Percentiles rank a stretch among this genome's conserved stretches.
phyloP scores from a whole-genome alignment of 1,284 basidiomycete species.

The Microbotryum scabiosae region DNA sequence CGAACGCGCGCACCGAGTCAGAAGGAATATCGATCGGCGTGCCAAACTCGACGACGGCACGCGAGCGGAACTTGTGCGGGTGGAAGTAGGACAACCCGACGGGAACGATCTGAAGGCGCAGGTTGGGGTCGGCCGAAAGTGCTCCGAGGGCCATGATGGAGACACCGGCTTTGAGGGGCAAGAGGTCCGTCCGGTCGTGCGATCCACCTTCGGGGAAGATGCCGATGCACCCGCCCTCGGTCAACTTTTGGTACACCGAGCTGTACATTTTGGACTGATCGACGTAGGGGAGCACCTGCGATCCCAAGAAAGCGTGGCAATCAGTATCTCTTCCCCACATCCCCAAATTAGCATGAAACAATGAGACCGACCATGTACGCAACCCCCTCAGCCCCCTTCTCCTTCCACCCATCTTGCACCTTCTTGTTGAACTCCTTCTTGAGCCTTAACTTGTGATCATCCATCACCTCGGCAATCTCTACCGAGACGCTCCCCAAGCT shows the following conservation, averaged over 20 bases:
- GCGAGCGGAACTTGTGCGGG: constrained; percentile 84
- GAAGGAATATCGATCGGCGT: constrained; percentile 77
- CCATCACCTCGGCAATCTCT: constrained; percentile 80
- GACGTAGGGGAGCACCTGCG: constrained; percentile 71
- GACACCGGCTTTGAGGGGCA: constrained; percentile 92
- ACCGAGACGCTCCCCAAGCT: constrained; percentile 66
- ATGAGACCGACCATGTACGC: constrained; percentile 27
- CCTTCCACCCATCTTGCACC: constrained; percentile 36
- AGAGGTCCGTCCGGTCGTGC: constrained; percentile 87
- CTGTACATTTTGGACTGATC: constrained; percentile 94
- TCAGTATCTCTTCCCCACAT: not conserved
- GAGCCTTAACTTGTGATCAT: constrained; percentile 67
- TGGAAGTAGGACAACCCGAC: constrained; percentile 95
- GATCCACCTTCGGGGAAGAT: constrained; percentile 98
- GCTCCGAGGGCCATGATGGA: constrained; percentile 96
- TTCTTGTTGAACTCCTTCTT: constrained; percentile 68
- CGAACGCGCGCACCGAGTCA: constrained; percentile 82
- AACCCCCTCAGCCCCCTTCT: constrained; percentile 18
- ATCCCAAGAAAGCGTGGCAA: too few relatives aligned
- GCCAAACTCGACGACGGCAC: constrained; percentile 96
- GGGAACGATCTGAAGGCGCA: constrained; percentile 85
- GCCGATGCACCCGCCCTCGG: constrained; percentile 79
- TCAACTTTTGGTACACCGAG: constrained; percentile 81
- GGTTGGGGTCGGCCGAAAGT: constrained; percentile 79
- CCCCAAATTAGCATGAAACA: not conserved